Base-by-base conservation (phyloP, 371 early-diverging fungal genomes). In the Syncephalastrum sp. region DNA sequence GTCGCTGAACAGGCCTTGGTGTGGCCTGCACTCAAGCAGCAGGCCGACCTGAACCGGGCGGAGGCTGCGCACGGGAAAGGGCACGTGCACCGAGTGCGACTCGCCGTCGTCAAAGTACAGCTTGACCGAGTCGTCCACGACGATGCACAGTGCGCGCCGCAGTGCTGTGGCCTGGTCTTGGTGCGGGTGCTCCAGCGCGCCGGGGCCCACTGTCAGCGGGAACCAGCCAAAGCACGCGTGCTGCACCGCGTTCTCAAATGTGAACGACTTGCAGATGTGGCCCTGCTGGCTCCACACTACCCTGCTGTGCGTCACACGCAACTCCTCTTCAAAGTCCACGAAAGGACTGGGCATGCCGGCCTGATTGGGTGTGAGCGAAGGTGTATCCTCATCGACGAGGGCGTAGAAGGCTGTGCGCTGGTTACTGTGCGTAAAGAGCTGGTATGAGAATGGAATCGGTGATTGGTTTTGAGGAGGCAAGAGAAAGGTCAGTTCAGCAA, bases 161-260 rank as follows among this genome's bases (percentile, higher is more conserved):
- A 56, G 60, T 33, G 59, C 25, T 5, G 56, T 27, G 29, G 16
- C 7, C 50, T 50, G 38, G n/a, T 50, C 21, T 21, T 21, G 21
- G 21, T 17, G 17, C 42, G 21, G 21, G 1, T 21, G 21, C 21
- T 21, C 21, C 21, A 21, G 21, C 21, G 42, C 38, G 52, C 42
- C 42, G 10, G 16, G 10, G 7, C 1, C 19, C 14, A 50, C 27
- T 46, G 53, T 33, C 19, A 56, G 56, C 14, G 58, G 64, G 53
- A 64, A 64, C 64, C 64, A 64, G 12, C 57, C 64, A 56, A 64
- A 64, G 10, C 55, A 38, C 16, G 64, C 64, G 15, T 56, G 24
- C 17, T 59, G 50, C 17, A 64, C 56, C 47, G 56, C 49, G 13
- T 41, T 17, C 33, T 56, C 53, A 17, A 56, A 60, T 25, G 56